Evolutionary conservation across 2,329 filamentous ascomycete species (phyloP), one percentile per base, ranked within the genome.

Genomic region (Dothideomycetes sp.): DNA sequence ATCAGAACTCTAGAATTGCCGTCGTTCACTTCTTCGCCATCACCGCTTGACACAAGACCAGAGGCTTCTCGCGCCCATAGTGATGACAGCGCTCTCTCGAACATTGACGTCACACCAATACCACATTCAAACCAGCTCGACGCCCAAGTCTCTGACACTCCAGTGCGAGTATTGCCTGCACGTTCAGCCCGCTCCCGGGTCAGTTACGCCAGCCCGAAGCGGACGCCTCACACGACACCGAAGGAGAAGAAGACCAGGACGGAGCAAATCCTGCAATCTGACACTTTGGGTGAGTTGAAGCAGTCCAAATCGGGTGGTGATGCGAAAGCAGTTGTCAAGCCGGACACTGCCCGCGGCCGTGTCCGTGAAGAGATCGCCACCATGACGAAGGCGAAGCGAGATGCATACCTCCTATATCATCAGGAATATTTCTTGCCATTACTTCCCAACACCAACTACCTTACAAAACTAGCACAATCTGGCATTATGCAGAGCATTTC

Each of bases 401-500:
- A 67, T 48, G 60, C 60, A 5, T 72, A 69, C 46, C 52, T 70
- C 4, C 46, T 68, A 4, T 57, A 59, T 12, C 55, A 70, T 47
- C 61, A 64, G 43, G 56, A 67, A 14, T 56, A 58, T 34, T 70
- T 72, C 47, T 47, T 64, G n/a, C 65, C 68, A 0, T 48, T 72
- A 1, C 56, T 72, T 3, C 68, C 66, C 0, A 40, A 47, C 2
- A 58, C 50, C 43, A 70, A 65, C 38, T 61, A 68, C 39, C 52
- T 70, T 11, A 41, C 55, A 10, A 66, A 61, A 46, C 55, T 70
- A 2, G 45, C 49, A 12, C 37, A 49, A 4, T 32, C 40, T 10
- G 15, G 19, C 1, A 41, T 48, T 9, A 46, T 38, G 17, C n/a
- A 22, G 19, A 3, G 37, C 48, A n/a, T 37, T 42, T 31, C 18